phyloP scores from a whole-genome alignment of 2,329 filamentous ascomycete species.

The Botrytis elliptica region DNA sequence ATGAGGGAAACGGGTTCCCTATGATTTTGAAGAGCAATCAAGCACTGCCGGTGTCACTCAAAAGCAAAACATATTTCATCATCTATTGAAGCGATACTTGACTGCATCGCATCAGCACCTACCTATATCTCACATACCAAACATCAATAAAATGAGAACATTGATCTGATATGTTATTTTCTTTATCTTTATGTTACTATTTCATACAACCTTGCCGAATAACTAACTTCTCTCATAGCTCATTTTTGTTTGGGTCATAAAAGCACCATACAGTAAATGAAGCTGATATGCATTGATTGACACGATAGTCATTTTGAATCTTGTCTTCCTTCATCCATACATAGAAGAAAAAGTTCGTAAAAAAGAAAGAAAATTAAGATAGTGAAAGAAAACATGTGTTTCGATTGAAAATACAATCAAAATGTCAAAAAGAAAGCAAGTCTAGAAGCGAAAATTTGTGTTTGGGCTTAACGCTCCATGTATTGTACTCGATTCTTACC shows the following conservation, averaged over 20 bases:
- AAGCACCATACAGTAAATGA: not conserved
- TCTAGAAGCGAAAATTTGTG: slow-evolving; percentile 29
- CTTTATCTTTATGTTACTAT: slow-evolving; percentile 9
- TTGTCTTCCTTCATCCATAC: slow-evolving; percentile 7
- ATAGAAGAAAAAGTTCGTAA: slow-evolving; percentile 2
- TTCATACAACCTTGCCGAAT: slow-evolving; percentile 2
- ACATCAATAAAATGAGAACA: not conserved
- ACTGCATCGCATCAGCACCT: not conserved
- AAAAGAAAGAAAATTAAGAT: slow-evolving; percentile 5
- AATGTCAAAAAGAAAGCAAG: slow-evolving; percentile 27
- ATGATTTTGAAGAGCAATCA: not conserved
- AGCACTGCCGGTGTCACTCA: not conserved
- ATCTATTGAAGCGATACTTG: not conserved
- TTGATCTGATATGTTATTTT: slow-evolving; percentile 3
- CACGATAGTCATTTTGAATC: slow-evolving; percentile 14
- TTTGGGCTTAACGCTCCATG: slow-evolving; percentile 17
- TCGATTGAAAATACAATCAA: slow-evolving; percentile 20
- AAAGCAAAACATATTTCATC: not conserved
- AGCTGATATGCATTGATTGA: slow-evolving; percentile 13
- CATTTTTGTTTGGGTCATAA: not conserved
- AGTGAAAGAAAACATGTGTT: slow-evolving; percentile 13
- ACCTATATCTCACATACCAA: not conserved
- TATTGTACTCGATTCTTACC: slow-evolving; percentile 14
- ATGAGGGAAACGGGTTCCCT: not conserved
- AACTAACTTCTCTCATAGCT: slow-evolving; percentile 4